Evolutionary conservation across 352 stramenopile genomes (phyloP), one percentile per base, ranked within the genome.

Genomic region (Phytophthora tubulina): DNA sequence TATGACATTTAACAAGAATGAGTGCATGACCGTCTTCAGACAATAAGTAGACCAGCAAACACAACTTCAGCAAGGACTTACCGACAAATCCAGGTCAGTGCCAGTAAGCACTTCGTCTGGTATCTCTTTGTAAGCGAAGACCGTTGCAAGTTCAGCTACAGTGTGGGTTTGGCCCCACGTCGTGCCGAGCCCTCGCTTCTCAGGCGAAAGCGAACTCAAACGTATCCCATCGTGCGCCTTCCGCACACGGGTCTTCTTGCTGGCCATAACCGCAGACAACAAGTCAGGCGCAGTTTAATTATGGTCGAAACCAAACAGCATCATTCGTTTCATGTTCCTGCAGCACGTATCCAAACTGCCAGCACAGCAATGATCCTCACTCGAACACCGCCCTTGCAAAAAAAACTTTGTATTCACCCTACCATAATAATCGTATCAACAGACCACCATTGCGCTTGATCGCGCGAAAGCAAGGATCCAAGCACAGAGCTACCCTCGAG

Each of bases 51-150:
- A 27, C 15, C 7, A 6, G 31, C 10, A 10, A 17, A 36, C n/a
- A 46, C 7, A 3, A 32, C 27, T 48, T 27, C 48, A 35, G 11
- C 10, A 17, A 9, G 21, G 6, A 30, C 70, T 21, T 72, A 89
- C 83, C 63, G 83, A 86, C n/a, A 91, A 76, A 48, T 95, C 82
- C 17, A 95, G 38, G 8, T 90, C 84, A 10, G 58, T 60, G 6
- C 86, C 88, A 32, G 63, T 49, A 5, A 94, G 80, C 49, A 93
- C 60, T 61, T 95, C 86, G 44, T 85, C 69, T 9, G 88, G 88
- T 14, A 95, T 76, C 33, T 88, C 76, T 15, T 77, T 73, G 72
- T 93, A 95, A 13, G 76, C 59, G 38, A 93, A 91, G 13, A 39
- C 53, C 0, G 75, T 69, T 45, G 76, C 79, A 41, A 89, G 73